Evolutionary conservation across 495 filamentous ascomycete genomes (phyloP), one percentile per base, ranked within the genome.

Genomic region (Penicillium daleae): DNA sequence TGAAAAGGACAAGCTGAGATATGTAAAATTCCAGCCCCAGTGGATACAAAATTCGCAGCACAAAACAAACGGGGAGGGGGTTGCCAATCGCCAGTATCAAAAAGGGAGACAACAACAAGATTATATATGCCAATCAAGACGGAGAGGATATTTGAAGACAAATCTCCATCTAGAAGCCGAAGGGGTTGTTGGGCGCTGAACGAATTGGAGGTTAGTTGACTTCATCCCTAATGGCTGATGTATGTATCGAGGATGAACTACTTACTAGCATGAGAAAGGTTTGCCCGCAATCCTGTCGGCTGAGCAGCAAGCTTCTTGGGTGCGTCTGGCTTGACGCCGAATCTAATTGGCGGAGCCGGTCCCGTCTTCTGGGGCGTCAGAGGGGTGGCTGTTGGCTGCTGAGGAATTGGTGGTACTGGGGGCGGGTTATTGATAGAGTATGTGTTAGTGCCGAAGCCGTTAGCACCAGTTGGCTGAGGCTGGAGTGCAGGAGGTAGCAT

Each of bases 211-310:
- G 65, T 72, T 62, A 74, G 75, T 70, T 49, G 61, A 37, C 31
- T 52, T 0, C 13, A 15, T n/a, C 21, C n/a, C 52, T 2, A 19
- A 26, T 40, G 39, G 55, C 33, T 53, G 12, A 8, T 65, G 55
- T 54, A 54, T 53, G 51, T 42, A 35, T 22, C 24, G 15, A 26
- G 7, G 17, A 31, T n/a, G n/a, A 31, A 90, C 15, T 13, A 71
- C 94, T 88, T 90, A 99, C 95, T 99, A 70, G 95, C 95, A 85
- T 94, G 89, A 42, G 87, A 79, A 66, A 98, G 82, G 73, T 98
- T 97, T 57, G 95, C 95, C 82, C 89, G 88, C 64, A 89, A 76
- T 66, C 95, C 96, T 27, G 95, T 99, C 24, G 93, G 85, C 80
- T 99, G 95, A 32, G 93, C 90, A 61, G 86, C 84, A 68, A 98